Conservation (phyloP, 2,329 filamentous ascomycete species). For the Xylaria sp. region DNA sequence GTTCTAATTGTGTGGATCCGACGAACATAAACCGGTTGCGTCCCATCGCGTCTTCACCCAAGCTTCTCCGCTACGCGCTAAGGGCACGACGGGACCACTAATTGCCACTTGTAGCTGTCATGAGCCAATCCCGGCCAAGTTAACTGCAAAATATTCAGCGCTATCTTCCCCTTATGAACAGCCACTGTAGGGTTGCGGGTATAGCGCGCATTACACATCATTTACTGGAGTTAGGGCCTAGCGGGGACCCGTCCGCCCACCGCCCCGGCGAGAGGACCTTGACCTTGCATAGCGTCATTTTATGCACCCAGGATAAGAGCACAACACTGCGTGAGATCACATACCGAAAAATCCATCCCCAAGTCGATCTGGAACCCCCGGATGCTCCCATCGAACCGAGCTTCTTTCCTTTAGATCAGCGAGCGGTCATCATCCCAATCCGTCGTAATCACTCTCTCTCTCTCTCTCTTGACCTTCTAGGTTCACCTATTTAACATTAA, state of each 20-base stretch:
- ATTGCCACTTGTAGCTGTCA: not conserved
- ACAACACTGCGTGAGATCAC: not conserved
- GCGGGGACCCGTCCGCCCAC: not conserved
- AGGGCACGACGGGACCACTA: constrained; percentile 12
- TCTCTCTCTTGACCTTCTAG: not conserved
- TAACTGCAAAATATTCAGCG: constrained; percentile 24
- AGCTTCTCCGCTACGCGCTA: constrained; percentile 35
- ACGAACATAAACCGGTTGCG: constrained; percentile 43
- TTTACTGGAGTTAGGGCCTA: constrained; percentile 22
- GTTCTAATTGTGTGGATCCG: constrained; percentile 7
- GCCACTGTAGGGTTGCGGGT: constrained; percentile 5
- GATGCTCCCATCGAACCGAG: constrained; percentile 29
- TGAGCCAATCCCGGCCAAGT: constrained; percentile 34
- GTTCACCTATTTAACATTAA: constrained; percentile 17
- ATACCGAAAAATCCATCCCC: constrained; percentile 32
- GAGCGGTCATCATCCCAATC: constrained; percentile 15
- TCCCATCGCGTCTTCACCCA: constrained; percentile 36
- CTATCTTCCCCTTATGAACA: constrained; percentile 16
- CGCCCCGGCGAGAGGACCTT: constrained; percentile 12
- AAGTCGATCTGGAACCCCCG: constrained; percentile 24
- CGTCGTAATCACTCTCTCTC: not conserved
- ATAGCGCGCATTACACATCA: constrained; percentile 15
- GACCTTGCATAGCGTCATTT: constrained; percentile 40
- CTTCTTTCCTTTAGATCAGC: constrained; percentile 21
- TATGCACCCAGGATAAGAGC: constrained; percentile 30